Evolutionary conservation across 2,329 filamentous ascomycete species (phyloP), one percentile per base, ranked within the genome.

Genomic region (Bipolaris bicolor): DNA sequence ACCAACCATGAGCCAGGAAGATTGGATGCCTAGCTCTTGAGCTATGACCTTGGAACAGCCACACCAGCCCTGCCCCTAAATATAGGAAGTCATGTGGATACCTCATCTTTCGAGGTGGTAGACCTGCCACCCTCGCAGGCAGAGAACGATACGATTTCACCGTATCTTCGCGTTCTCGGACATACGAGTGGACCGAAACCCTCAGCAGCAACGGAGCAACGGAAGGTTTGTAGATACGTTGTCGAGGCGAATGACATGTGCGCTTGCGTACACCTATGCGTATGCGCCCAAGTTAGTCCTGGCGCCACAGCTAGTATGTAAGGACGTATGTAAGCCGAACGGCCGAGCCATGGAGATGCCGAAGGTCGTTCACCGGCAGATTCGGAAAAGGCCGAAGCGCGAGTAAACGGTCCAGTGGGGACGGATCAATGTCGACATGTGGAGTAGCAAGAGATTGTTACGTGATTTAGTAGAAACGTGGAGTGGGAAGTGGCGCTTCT

Each of bases 401-500:
- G 49, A 50, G 57, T 58, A 49, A 34, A 44, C 33, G 5, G 45
- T 50, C 53, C 37, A 55, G 49, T 49, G 49, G 50, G 44, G 49
- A 41, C 52, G 59, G 57, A 46, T 36, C 10, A 18, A 16, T 33
- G 47, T 49, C 53, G 44, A 41, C 15, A 53, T 52, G 37, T 16
- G 58, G 57, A 50, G 51, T 57, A 56, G 57, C 29, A 3, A 51
- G 31, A 47, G 51, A 7, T 40, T 36, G 26, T 43, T 49, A 33
- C 43, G 51, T 44, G 31, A 22, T 26, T 51, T 46, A 43, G 45
- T 45, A 39, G 41, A 20, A 49, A 48, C 44, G 55, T 47, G 50
- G 22, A 51, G 52, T 52, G 54, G 54, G 46, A 37, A 41, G 64
- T 68, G 61, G 66, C 60, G 55, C 48, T 57, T 67, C 63, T 67